Conservation (phyloP, 2,329 filamentous ascomycete species). For the Colletotrichum liaoningense region DNA sequence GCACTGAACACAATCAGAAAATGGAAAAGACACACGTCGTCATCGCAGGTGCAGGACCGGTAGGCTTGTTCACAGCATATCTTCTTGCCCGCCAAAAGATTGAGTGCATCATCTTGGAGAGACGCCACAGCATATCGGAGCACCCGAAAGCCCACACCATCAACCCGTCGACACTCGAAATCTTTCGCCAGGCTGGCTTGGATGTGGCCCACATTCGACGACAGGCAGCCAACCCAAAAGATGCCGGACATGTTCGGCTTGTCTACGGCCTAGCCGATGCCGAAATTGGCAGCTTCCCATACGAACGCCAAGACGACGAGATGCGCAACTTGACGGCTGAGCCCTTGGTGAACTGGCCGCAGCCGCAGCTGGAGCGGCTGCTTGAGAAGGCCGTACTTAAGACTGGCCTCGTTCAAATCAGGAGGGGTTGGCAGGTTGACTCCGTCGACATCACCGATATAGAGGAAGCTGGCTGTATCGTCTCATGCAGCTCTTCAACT, state of each 20-base stretch:
- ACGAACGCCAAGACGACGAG: slow-evolving; percentile 31
- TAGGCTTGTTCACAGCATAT: slow-evolving; percentile 26
- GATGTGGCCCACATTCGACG: slow-evolving; percentile 25
- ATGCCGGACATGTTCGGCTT: slow-evolving; percentile 28
- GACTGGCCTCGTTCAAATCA: slow-evolving; percentile 6
- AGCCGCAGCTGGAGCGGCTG: slow-evolving; percentile 19
- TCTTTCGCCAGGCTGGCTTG: slow-evolving; percentile 32
- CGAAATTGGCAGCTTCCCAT: slow-evolving; percentile 28
- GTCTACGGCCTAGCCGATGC: slow-evolving; percentile 26
- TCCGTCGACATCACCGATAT: background rate
- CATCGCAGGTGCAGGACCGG: slow-evolving; percentile 21
- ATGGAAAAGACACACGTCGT: slow-evolving; percentile 27
- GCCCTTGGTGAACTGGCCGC: slow-evolving; percentile 26
- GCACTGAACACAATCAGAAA: background rate
- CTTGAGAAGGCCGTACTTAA: slow-evolving; percentile 10
- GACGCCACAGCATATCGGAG: slow-evolving; percentile 1
- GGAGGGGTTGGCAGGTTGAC: slow-evolving; percentile 26
- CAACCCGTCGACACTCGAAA: slow-evolving; percentile 34
- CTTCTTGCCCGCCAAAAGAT: slow-evolving; percentile 24
- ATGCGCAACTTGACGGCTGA: slow-evolving; percentile 29
- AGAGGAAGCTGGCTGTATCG: slow-evolving; percentile 14
- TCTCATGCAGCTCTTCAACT: slow-evolving; percentile 9
- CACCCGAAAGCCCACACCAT: slow-evolving; percentile 35
- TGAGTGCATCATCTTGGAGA: slow-evolving; percentile 23
- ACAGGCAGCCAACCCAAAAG: slow-evolving; percentile 21